phyloP scores from a whole-genome alignment of 176 grass and related monocot species.

The Puccinellia tenuiflora region DNA sequence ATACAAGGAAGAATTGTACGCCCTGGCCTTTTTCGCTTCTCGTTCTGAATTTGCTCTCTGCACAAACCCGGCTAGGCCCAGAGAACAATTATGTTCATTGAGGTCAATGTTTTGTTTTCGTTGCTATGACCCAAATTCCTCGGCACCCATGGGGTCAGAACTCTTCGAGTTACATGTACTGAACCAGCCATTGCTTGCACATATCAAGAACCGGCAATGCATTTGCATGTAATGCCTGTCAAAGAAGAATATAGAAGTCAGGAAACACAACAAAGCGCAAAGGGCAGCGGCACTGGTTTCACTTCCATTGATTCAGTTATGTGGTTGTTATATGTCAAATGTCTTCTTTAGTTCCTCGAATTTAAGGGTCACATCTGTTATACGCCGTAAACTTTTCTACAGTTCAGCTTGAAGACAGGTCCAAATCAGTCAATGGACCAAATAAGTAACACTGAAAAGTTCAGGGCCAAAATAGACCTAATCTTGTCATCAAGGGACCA shows the following conservation, averaged over 20 bases:
- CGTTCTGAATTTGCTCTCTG: constrained; percentile 1
- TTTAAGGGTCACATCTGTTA: background rate
- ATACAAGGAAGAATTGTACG: background rate
- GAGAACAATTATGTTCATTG: background rate
- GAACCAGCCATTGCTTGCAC: constrained; percentile 90
- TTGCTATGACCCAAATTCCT: background rate
- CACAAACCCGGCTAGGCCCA: background rate
- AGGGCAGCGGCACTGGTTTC: background rate
- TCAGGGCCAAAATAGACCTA: background rate
- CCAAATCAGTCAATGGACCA: background rate
- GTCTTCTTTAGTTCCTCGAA: background rate
- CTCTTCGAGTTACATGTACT: constrained; percentile 69
- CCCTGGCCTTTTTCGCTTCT: background rate
- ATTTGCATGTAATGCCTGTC: constrained; percentile 80
- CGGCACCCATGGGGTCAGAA: background rate
- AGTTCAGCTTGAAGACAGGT: background rate
- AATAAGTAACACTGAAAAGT: background rate
- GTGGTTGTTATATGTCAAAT: background rate
- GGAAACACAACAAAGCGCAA: constrained; percentile 10
- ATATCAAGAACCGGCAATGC: constrained; percentile 67
- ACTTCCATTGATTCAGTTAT: background rate
- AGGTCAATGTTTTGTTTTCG: background rate
- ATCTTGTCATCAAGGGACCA: background rate
- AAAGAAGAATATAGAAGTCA: constrained; percentile 13
- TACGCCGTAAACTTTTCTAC: background rate